These are phyloP conservation scores for Rhynchospora tenuis DNA, from an alignment of 176 grass and related monocot species.

Conservation along the genomic window DNA sequence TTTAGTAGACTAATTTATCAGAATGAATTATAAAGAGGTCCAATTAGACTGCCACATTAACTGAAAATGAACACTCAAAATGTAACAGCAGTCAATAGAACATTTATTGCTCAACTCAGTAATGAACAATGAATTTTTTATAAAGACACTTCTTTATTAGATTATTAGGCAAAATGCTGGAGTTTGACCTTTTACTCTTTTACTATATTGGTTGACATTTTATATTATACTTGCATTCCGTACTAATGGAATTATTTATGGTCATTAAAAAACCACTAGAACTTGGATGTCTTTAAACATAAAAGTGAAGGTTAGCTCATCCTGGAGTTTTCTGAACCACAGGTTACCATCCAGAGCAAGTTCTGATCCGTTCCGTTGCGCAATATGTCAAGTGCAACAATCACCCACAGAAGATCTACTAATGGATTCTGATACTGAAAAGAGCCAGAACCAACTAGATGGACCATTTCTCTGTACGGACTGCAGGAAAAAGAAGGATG, in stretches of 20 bases:
- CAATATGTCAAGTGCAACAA: conserved; percentile 84
- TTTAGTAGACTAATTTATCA: not conserved
- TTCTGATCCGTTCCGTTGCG: conserved; percentile 48
- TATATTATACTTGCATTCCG: not conserved
- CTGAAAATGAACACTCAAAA: not conserved
- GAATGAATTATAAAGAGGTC: not conserved
- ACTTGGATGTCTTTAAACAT: not conserved
- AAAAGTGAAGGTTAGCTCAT: not conserved
- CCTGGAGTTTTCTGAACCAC: conserved; percentile 16
- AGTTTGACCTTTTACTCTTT: not conserved
- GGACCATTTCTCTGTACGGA: conserved; percentile 78
- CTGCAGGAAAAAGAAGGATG: conserved; percentile 97
- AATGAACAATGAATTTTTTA: not conserved
- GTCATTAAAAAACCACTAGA: too few species aligned
- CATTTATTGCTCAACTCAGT: not conserved
- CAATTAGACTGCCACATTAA: not conserved
- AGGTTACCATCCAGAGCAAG: conserved; percentile 62
- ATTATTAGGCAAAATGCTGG: not conserved
- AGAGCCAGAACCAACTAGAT: conserved; percentile 38
- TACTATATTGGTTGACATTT: not conserved
- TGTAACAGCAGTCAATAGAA: not conserved
- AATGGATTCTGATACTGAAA: conserved; percentile 35
- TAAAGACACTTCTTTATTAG: not conserved
- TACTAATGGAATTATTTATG: too few species aligned
- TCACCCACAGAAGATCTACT: conserved; percentile 45